phyloP scores from a whole-genome alignment of 305 asterid species.

The Fraxinus floribunda region DNA sequence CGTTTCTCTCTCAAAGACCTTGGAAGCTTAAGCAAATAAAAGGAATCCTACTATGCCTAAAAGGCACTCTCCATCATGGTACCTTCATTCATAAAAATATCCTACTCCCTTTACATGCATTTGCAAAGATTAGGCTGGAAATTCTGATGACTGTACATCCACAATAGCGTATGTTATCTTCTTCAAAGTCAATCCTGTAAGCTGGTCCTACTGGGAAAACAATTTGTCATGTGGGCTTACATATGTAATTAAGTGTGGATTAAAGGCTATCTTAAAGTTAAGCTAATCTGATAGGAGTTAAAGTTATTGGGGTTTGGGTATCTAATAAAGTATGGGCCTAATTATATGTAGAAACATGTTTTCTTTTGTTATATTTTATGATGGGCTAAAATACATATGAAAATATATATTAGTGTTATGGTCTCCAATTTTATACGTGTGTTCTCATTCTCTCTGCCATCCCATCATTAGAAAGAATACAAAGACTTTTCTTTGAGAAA shows the following conservation, averaged over 20 bases:
- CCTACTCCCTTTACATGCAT: neutral
- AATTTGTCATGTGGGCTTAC: too few relatives aligned
- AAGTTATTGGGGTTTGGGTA: too few relatives aligned
- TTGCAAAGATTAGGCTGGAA: neutral
- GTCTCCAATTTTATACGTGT: neutral
- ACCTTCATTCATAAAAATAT: neutral
- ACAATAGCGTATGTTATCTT: neutral
- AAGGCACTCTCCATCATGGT: neutral
- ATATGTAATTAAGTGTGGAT: too few relatives aligned
- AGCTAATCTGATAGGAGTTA: too few relatives aligned
- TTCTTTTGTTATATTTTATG: neutral
- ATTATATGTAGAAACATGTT: neutral
- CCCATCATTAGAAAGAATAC: neutral
- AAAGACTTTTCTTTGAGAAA: neutral
- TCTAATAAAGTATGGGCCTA: neutral
- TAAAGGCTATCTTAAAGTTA: too few relatives aligned
- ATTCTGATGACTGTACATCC: neutral
- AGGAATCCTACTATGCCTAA: neutral
- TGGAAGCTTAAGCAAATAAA: neutral
- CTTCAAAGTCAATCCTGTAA: neutral
- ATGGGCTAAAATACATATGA: neutral
- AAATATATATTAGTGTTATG: neutral
- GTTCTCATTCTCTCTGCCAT: neutral
- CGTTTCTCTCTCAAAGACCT: neutral
- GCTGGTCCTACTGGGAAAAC: neutral